A percentile compares a stretch with the other conserved stretches of the same genome.
phyloP scores from a whole-genome alignment of 148 eudicot genomes.

The Vaccinium darrowii region DNA sequence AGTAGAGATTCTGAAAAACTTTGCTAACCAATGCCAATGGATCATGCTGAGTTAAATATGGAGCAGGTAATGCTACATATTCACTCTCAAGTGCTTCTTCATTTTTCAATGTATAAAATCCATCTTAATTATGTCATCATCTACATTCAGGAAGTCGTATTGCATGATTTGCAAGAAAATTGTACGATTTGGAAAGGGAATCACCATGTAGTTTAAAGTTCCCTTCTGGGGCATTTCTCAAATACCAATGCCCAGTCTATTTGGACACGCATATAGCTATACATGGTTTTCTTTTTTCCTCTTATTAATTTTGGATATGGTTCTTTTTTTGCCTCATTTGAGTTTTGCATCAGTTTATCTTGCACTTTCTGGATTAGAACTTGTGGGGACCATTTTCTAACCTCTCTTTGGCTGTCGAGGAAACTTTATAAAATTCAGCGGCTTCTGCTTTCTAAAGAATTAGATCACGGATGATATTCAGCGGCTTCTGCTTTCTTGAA shows the following conservation, averaged over 20 bases:
- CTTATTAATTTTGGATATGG: not conserved
- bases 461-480: not conserved
- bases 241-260: not conserved
- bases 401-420: not conserved
- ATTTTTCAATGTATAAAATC: not conserved
- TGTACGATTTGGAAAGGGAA: not conserved
- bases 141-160: not conserved
- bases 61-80: slow-evolving; percentile 38
- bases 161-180: not conserved
- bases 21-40: slow-evolving; percentile 35
- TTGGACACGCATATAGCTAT: not conserved
- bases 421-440: not conserved
- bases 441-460: not conserved
- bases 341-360: not conserved
- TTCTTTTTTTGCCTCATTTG: not conserved
- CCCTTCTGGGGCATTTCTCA: not conserved
- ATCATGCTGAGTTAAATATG: slow-evolving; percentile 54
- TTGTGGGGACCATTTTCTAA: not conserved
- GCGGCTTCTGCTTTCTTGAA: not conserved
- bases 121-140: too few relatives aligned
- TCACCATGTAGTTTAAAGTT: not conserved
- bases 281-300: not conserved
- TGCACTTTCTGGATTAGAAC: not conserved
- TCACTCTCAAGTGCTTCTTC: not conserved
- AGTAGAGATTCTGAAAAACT: not conserved